Conservation (phyloP, 768 basidiomycete genomes). For the Lentinus brumalis region DNA sequence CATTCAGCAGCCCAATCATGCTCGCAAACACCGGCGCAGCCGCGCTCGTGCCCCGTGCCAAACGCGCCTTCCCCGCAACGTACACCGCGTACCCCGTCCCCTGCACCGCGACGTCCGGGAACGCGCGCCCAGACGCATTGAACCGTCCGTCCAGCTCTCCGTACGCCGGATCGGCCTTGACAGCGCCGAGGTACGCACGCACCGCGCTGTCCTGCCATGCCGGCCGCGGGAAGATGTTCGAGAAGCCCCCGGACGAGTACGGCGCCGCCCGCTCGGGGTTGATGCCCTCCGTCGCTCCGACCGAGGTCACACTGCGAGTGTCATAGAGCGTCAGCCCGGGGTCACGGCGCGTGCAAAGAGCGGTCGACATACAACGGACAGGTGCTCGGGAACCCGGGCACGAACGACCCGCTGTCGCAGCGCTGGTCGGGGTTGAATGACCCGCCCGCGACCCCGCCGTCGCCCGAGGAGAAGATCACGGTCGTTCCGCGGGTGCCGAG, state of each 20-base stretch:
- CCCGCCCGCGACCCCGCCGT: conserved; percentile 21
- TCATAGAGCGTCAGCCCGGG: not conserved
- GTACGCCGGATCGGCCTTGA: conserved; percentile 31
- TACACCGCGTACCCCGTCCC: conserved; percentile 48
- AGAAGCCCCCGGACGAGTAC: conserved; percentile 37
- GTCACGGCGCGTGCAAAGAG: not conserved
- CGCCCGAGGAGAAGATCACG: conserved; percentile 25
- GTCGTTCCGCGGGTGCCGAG: conserved; percentile 30
- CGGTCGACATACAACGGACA: conserved; percentile 33
- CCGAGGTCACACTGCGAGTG: conserved; percentile 32
- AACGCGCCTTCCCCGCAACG: conserved; percentile 39
- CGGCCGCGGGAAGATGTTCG: conserved; percentile 34
- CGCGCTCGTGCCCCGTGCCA: conserved; percentile 44
- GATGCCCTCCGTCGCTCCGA: conserved; percentile 32
- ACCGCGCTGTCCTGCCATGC: conserved; percentile 43
- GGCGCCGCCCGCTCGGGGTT: conserved; percentile 28
- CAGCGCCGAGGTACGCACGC: conserved; percentile 36
- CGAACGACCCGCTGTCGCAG: conserved; percentile 26
- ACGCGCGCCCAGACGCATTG: conserved; percentile 46
- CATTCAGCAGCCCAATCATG: conserved; percentile 38
- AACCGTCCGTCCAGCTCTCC: conserved; percentile 52
- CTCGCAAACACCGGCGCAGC: conserved; percentile 33
- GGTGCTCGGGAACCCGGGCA: conserved; percentile 32
- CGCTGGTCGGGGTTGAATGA: conserved; percentile 26
- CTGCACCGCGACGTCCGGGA: conserved; percentile 67